Evolutionary conservation across 2,329 filamentous ascomycete genomes (phyloP), one percentile per base, ranked within the genome.

Genomic region (Raffaelea ambrosiae): DNA sequence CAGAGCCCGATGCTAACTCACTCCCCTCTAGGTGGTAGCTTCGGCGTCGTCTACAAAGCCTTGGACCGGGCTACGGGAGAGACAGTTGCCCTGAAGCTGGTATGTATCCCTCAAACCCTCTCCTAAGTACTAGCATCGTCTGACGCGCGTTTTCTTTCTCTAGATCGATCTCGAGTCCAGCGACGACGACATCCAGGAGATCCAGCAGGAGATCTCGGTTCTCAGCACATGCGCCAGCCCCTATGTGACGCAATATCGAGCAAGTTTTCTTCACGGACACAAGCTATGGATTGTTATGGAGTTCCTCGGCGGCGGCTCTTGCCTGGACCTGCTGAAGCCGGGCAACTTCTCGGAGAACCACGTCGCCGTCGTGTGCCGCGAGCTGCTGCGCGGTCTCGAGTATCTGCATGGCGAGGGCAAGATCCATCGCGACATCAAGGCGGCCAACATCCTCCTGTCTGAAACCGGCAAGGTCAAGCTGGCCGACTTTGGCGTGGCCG

Each of bases 221-320:
- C 75, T 98, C 52, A 93, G 90, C 67, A 96, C 93, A 46, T 98
- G 93, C 71, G 86, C 86, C 56, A 96, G 90, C 63, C 85, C 86
- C 43, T 94, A 86, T 65, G 89, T 98, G 57, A 97, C 93, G 16
- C 87, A 95, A 63, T 98, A 98, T 74, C 94, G 90, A 64, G 86
- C 88, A 20, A 96, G 90, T 62, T 98, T 97, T 65, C 77, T 97
- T n/a, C 82, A 88, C 57, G 93, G 93, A 22, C 86, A 90, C 63
- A 98, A 97, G 69, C 72, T 98, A 72, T 98, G 93, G 93, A 98
- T 98, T 61, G 88, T 97, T 50, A 98, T 98, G 93, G 93, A 98
- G 66, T 98, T 86, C 61, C 72, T 98, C 11, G 93, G 93, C 5
- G 93, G 93, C 54, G 93, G 93, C 38, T 97, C 93, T 18, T 96